Conservation (phyloP, 176 grass and related monocot species). For the Zizania latifolia region DNA sequence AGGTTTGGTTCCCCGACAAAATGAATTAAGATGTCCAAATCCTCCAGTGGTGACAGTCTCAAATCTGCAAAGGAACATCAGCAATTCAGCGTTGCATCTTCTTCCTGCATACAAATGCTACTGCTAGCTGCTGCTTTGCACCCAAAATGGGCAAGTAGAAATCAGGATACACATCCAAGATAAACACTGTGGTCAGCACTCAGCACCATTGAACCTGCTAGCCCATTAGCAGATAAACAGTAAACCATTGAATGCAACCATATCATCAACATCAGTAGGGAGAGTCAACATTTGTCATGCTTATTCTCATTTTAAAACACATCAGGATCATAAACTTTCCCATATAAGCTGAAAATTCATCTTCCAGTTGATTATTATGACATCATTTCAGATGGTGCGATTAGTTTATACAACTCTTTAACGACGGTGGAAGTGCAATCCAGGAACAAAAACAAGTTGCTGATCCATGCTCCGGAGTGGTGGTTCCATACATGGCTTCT, state of each 20-base stretch:
- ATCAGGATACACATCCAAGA: not conserved
- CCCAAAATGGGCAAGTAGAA: not conserved
- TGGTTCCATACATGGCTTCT: not conserved
- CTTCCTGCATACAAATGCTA: no score
- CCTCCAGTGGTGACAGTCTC: no score
- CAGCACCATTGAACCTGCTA: not conserved
- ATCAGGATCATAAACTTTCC: not conserved
- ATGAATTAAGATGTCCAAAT: no score
- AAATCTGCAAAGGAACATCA: not conserved
- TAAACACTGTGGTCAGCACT: not conserved
- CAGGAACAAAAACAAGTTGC: not conserved
- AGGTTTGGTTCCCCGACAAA: no score
- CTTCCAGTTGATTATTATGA: not conserved
- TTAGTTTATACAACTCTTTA: not conserved
- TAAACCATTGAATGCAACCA: not conserved
- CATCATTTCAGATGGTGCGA: not conserved
- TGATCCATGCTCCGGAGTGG: not conserved
- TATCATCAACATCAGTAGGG: not conserved
- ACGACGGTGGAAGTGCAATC: not conserved
- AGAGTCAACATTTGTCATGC: not conserved
- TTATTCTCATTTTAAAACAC: constrained; percentile 23
- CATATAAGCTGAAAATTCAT: constrained; percentile 19
- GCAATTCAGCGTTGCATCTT: no score
- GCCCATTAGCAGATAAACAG: not conserved
- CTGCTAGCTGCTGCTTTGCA: not conserved